These are phyloP conservation scores for Tricholoma furcatifolium DNA, from an alignment of 768 basidiomycete genomes.

Conservation along the genomic window DNA sequence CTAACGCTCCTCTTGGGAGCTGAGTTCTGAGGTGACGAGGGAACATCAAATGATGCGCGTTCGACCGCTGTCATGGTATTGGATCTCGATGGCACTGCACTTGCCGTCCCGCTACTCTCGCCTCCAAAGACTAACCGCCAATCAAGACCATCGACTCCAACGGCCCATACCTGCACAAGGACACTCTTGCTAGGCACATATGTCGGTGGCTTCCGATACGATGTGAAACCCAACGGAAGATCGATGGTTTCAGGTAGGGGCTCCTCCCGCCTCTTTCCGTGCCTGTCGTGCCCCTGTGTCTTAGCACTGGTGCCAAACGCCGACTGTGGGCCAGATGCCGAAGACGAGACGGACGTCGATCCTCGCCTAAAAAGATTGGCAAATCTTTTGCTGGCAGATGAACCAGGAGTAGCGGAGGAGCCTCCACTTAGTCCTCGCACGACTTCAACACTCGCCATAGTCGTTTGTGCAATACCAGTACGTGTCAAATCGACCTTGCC, in stretches of 20 bases:
- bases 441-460: slow-evolving; percentile 87
- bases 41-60: slow-evolving; percentile 6
- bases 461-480: slow-evolving; percentile 79
- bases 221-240: slow-evolving; percentile 59
- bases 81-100: slow-evolving; percentile 7
- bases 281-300: slow-evolving; percentile 19
- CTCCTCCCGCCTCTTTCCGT: slow-evolving; percentile 5
- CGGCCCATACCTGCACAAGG: slow-evolving; percentile 89
- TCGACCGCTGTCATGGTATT: not conserved
- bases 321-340: slow-evolving; percentile 8
- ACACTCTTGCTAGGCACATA: slow-evolving; percentile 69
- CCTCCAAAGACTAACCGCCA: slow-evolving; percentile 51
- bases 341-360: slow-evolving; percentile 5
- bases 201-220: slow-evolving; percentile 69
- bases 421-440: slow-evolving; percentile 50
- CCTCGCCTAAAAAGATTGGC: slow-evolving; percentile 20
- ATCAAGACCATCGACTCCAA: slow-evolving; percentile 78
- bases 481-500: slow-evolving; percentile 71
- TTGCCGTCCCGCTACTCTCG: slow-evolving; percentile 6
- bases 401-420: slow-evolving; percentile 10
- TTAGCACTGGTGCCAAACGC: slow-evolving; percentile 9
- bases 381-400: slow-evolving; percentile 16
- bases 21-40: slow-evolving; percentile 12
- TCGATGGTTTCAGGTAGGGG: slow-evolving; percentile 1
- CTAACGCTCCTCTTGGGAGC: slow-evolving; percentile 19